Percentiles rank a stretch among this genome's conserved stretches.
phyloP scores from a whole-genome alignment of 805 yeast species.

The Priceomyces carsonii region DNA sequence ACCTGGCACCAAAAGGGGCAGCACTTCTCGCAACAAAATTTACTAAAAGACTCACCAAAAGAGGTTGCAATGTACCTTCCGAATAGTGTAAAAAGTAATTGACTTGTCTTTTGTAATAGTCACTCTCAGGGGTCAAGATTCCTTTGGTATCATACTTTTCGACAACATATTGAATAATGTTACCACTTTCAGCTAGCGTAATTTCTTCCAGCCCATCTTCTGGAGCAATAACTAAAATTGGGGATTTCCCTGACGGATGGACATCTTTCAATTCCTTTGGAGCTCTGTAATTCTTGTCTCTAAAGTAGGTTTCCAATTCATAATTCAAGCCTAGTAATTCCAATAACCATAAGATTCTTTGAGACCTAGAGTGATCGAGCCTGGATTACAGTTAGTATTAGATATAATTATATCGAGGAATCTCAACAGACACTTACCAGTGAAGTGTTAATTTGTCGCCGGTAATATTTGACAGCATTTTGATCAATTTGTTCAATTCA shows the following conservation, averaged over 20 bases:
- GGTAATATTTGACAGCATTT: too few relatives aligned
- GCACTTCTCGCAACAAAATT: constrained; percentile 40
- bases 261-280: constrained; percentile 50
- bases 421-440: too few relatives aligned
- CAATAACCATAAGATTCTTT: constrained; percentile 63
- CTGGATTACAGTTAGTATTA: constrained; percentile 15
- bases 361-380: constrained; percentile 59
- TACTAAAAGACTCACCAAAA: constrained; percentile 39
- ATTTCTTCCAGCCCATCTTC: constrained; percentile 37
- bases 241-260: constrained; percentile 67
- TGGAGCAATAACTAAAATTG: constrained; percentile 48
- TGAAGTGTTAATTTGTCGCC: too few relatives aligned
- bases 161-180: constrained; percentile 38
- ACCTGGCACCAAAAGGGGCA: constrained; percentile 51
- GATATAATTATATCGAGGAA: too few relatives aligned
- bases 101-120: constrained; percentile 42
- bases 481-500: too few relatives aligned
- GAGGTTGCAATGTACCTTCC: constrained; percentile 64
- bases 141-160: constrained; percentile 33
- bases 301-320: constrained; percentile 51
- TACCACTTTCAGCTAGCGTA: constrained; percentile 39
- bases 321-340: constrained; percentile 60
- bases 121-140: constrained; percentile 26
- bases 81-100: constrained; percentile 57
- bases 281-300: constrained; percentile 47